phyloP scores from a whole-genome alignment of 371 early-diverging fungal species.

The Paraphysoderma sedebokerense region DNA sequence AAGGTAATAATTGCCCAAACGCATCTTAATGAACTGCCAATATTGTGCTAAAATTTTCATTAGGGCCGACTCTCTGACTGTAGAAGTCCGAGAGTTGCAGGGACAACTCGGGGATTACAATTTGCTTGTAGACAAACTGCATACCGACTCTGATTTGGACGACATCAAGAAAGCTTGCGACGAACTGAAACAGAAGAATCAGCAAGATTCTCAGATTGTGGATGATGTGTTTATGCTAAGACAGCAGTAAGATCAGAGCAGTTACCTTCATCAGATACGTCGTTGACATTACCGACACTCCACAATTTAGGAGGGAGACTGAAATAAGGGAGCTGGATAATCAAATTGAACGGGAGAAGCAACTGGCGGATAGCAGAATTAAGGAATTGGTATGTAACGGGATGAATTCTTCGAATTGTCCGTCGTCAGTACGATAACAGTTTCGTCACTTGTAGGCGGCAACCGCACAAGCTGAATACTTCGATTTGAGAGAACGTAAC shows the following conservation, averaged over 20 bases:
- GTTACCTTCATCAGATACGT: background rate
- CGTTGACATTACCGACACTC: background rate
- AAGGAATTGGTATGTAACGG: slow-evolving; percentile 16
- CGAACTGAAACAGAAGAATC: slow-evolving; percentile 20
- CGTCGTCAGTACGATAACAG: background rate
- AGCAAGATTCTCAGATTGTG: slow-evolving; percentile 14
- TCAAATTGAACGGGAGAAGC: slow-evolving; percentile 15
- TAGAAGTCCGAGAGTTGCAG: slow-evolving; percentile 27
- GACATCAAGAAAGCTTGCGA: slow-evolving; percentile 20
- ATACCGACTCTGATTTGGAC: slow-evolving; percentile 25
- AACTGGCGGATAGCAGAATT: slow-evolving; percentile 17
- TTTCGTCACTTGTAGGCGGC: slow-evolving; percentile 10
- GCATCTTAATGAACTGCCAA: background rate
- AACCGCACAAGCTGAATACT: slow-evolving; percentile 9
- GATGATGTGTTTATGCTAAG: slow-evolving; percentile 27
- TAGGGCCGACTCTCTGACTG: slow-evolving; percentile 1
- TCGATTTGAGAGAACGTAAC: slow-evolving; percentile 15
- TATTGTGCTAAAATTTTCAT: background rate
- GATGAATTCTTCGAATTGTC: background rate
- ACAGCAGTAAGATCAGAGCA: slow-evolving; percentile 18
- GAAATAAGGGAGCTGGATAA: slow-evolving; percentile 17
- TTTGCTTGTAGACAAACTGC: slow-evolving; percentile 27
- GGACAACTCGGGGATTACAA: slow-evolving; percentile 33
- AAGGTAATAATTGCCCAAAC: background rate
- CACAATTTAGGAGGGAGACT: slow-evolving; percentile 14